Conservation (phyloP, 2,329 filamentous ascomycete species). For the Cercospora brassicicola region DNA sequence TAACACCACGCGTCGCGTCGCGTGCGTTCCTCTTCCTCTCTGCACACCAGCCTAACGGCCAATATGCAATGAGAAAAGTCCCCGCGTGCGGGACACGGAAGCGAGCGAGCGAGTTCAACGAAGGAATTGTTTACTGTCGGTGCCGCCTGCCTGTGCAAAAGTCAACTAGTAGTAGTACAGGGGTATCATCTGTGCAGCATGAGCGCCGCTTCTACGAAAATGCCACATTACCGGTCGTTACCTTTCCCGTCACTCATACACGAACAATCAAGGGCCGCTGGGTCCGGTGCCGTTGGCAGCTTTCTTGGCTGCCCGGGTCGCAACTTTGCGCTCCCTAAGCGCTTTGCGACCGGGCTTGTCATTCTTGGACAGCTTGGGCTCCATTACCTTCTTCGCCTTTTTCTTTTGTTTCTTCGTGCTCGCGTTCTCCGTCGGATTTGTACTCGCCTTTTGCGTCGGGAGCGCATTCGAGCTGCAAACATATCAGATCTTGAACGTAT, state of each 20-base stretch:
- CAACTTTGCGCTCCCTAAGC: background rate
- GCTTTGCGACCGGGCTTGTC: background rate
- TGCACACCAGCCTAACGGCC: background rate
- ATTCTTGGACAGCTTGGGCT: background rate
- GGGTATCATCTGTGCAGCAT: slow-evolving; percentile 2
- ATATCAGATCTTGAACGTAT: background rate
- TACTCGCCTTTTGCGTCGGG: background rate
- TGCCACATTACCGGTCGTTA: slow-evolving; percentile 2
- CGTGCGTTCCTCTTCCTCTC: background rate
- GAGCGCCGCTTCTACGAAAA: slow-evolving; percentile 1
- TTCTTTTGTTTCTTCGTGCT: slow-evolving; percentile 10
- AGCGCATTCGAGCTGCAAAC: background rate
- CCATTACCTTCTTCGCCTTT: slow-evolving; percentile 7
- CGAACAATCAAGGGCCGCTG: background rate
- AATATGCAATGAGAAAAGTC: slow-evolving; percentile 1
- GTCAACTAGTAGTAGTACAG: slow-evolving; percentile 6
- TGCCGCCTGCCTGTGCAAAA: slow-evolving; percentile 1
- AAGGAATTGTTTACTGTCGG: background rate
- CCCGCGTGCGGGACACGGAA: background rate
- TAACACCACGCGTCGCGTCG: no score
- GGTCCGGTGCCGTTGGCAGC: background rate
- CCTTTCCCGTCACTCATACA: background rate
- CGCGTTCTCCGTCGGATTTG: background rate
- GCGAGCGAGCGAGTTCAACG: background rate
- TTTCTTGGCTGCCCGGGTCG: background rate